Conservation (phyloP, 345 rosid species). For the Camelina sativa region DNA sequence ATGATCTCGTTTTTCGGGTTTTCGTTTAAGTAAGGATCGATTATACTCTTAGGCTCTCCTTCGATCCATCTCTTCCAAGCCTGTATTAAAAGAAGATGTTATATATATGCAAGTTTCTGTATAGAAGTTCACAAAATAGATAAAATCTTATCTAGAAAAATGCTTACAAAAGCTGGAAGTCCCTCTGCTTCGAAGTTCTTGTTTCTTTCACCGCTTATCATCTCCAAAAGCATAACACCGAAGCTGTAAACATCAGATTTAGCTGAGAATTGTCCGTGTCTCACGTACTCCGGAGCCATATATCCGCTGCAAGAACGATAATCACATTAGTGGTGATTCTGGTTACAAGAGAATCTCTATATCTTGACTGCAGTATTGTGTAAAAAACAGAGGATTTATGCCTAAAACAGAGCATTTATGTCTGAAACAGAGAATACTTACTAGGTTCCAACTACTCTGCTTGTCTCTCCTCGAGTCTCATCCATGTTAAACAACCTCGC, state of each 20-base stretch:
- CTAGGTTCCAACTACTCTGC: slow-evolving; percentile 51
- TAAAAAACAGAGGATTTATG: neutral
- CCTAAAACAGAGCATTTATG: neutral
- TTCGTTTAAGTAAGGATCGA: slow-evolving; percentile 49
- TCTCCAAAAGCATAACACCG: slow-evolving; percentile 56
- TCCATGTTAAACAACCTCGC: slow-evolving; percentile 46
- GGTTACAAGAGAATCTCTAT: neutral
- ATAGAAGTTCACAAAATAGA: neutral
- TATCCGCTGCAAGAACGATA: slow-evolving; percentile 49
- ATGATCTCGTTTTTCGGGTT: slow-evolving; percentile 45
- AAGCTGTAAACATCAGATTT: slow-evolving; percentile 61
- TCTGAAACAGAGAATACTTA: slow-evolving; percentile 25
- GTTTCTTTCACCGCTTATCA: slow-evolving; percentile 55
- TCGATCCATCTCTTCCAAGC: slow-evolving; percentile 64
- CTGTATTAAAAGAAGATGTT: slow-evolving; percentile 28
- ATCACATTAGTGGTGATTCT: neutral
- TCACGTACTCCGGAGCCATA: slow-evolving; percentile 61
- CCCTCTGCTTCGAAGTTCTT: slow-evolving; percentile 47
- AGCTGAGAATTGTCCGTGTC: slow-evolving; percentile 53
- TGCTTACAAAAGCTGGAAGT: slow-evolving; percentile 44
- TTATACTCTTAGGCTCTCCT: slow-evolving; percentile 46
- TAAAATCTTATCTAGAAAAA: neutral
- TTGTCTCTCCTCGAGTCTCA: slow-evolving; percentile 45
- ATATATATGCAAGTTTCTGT: neutral
- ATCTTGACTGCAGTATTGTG: neutral